A percentile compares a stretch with the other conserved stretches of the same genome.
These are phyloP conservation scores for Exsudoporus frostii DNA, from an alignment of 768 basidiomycete genomes.

Conservation along the genomic window DNA sequence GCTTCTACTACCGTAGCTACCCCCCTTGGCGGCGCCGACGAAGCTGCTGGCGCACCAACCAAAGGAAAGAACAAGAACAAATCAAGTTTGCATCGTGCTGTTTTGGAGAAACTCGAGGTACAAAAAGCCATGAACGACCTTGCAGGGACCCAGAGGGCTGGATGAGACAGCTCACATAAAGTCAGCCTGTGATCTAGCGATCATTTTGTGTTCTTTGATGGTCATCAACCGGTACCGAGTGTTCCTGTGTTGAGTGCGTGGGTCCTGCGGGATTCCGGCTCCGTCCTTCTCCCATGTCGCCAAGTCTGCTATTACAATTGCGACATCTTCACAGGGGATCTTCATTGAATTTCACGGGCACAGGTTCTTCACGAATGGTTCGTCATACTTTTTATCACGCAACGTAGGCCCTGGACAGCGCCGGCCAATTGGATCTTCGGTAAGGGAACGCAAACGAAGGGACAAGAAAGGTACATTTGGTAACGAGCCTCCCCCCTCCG, in stretches of 20 bases:
- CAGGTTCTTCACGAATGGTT: not conserved
- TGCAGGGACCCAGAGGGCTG: constrained; percentile 20
- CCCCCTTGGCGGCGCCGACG: constrained; percentile 14
- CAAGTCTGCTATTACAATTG: not conserved
- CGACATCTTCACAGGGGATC: not conserved
- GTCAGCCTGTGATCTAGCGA: not conserved
- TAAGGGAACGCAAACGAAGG: not conserved
- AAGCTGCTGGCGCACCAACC: not conserved
- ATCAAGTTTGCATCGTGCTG: constrained; percentile 69
- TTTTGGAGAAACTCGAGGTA: constrained; percentile 72
- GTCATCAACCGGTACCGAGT: not conserved
- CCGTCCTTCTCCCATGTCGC: not conserved
- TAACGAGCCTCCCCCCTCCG: not conserved
- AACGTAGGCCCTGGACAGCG: not conserved
- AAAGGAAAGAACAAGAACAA: constrained; percentile 41
- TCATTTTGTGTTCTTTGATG: not conserved
- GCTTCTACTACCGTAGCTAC: constrained; percentile 1
- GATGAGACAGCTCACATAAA: constrained; percentile 12
- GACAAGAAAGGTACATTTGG: not conserved
- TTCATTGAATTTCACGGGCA: not conserved
- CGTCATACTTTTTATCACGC: not conserved
- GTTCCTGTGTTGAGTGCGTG: not conserved
- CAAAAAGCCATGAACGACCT: constrained; percentile 64
- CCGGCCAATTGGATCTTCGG: not conserved
- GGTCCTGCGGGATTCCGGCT: not conserved